These are phyloP conservation scores for Ophiostoma montium DNA, from an alignment of 2,329 filamentous ascomycete species.

Conservation along the genomic window DNA sequence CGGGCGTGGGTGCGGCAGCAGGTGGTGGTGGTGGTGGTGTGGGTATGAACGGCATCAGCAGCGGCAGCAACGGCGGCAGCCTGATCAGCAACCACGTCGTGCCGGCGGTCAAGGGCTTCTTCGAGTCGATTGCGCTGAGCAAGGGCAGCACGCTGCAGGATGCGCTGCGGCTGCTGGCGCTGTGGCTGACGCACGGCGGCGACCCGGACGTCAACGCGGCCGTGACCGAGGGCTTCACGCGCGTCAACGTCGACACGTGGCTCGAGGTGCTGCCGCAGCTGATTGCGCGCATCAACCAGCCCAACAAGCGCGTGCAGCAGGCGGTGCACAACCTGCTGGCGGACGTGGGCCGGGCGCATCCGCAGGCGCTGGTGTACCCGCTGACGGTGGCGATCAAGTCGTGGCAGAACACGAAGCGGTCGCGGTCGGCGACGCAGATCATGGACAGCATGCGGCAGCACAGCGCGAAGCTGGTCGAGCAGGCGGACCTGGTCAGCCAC, in stretches of 20 bases:
- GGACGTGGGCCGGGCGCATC: constrained; percentile 86
- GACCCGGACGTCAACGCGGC: constrained; percentile 75
- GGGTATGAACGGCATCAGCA: neutral
- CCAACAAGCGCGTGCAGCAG: constrained; percentile 73
- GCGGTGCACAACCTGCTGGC: constrained; percentile 85
- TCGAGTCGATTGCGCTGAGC: constrained; percentile 89
- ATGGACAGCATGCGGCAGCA: constrained; percentile 98
- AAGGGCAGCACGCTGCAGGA: constrained; percentile 89
- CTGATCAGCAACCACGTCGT: constrained; percentile 80
- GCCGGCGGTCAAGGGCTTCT: constrained; percentile 89
- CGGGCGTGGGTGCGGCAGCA: too few relatives aligned
- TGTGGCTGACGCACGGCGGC: constrained; percentile 94
- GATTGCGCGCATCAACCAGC: constrained; percentile 94
- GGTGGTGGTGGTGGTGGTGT: too few relatives aligned
- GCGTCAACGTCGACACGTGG: constrained; percentile 95
- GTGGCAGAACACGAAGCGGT: constrained; percentile 62
- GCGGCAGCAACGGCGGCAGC: constrained; percentile 18
- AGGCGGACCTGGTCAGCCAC: constrained; percentile 88
- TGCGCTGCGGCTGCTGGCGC: constrained; percentile 75
- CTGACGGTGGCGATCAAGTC: constrained; percentile 98
- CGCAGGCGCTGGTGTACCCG: constrained; percentile 91
- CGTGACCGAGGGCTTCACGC: constrained; percentile 79
- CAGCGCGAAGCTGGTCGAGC: constrained; percentile 80
- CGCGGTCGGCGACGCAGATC: constrained; percentile 77
- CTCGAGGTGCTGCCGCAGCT: constrained; percentile 95